Base-by-base conservation (phyloP, 352 stramenopile species). In the Phytophthora idaei region DNA sequence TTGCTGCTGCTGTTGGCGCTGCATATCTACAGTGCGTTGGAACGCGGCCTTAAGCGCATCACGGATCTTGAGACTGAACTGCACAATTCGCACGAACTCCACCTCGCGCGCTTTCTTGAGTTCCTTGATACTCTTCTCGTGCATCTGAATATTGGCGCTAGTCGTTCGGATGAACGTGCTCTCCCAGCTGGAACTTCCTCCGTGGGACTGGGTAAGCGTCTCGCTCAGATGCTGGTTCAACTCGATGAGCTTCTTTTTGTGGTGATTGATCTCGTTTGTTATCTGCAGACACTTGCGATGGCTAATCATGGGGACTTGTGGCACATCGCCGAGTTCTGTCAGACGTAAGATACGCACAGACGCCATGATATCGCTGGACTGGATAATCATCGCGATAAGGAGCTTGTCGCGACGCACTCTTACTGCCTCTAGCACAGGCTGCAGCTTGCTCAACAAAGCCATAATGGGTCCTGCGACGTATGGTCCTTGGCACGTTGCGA, bases 41-140 rank as follows among this genome's bases (percentile, higher is more conserved):
- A 80, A 74, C 7, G 74, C 58, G 0, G 52, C 47, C 27, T 90
- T 92, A 3, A 94, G 63, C 4, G 61, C 56, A 15, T 90, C 71
- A n/a, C 85, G 85, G 11, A 92, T 62, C 0, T 63, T 32, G 1
- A 41, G 31, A 49, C 75, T 82, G 68, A 90, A 94, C 66, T 94
- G 85, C 44, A 94, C 83, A 37, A 94, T 80, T 0, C 82, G 79
- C 28, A 92, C 73, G 21, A 92, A 80, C 59, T 91, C 83, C 29
- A 77, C 75, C n/a, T 91, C 75, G 14, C 83, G 78, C 34, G 81
- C 73, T n/a, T 86, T 74, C 41, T 84, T 79, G 10, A 77, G 73
- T 9, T 70, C 54, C 28, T 51, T 56, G 17, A 88, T 80, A 3
- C 44, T 69, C 42, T 79, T 66, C 27, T 90, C 74, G 5, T 81